phyloP scores from a whole-genome alignment of 1,139 yeast genomes.

The Scheffersomyces stambukii region DNA sequence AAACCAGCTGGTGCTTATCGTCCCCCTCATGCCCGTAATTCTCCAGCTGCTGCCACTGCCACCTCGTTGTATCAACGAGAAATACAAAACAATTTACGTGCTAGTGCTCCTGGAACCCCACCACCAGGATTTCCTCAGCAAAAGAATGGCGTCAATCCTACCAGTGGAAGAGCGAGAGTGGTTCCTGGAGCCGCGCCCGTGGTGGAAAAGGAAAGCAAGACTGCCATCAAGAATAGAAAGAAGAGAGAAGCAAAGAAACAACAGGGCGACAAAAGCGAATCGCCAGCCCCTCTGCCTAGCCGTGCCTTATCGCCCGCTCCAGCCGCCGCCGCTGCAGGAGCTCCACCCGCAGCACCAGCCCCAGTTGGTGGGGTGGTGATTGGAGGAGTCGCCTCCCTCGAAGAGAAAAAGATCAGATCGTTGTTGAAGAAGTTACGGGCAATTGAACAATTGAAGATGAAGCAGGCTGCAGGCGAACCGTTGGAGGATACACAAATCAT shows the following conservation, averaged over 20 bases:
- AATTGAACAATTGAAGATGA: conserved; percentile 81
- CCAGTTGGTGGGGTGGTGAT: conserved; percentile 32
- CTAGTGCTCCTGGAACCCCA: conserved; percentile 18
- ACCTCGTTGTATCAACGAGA: conserved; percentile 59
- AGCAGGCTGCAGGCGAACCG: conserved; percentile 78
- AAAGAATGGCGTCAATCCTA: too few species aligned
- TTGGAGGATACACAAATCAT: conserved; percentile 90
- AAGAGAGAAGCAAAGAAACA: conserved; percentile 67
- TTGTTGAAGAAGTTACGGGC: conserved; percentile 91
- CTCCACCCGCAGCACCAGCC: conserved; percentile 14
- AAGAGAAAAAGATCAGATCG: conserved; percentile 89
- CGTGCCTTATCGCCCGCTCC: conserved; percentile 15
- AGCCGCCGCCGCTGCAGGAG: conserved; percentile 14
- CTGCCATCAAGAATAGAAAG: conserved; percentile 73
- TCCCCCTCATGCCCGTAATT: conserved; percentile 88
- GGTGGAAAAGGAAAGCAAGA: conserved; percentile 46
- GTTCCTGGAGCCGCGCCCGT: conserved; percentile 47
- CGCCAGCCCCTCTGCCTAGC: conserved; percentile 10
- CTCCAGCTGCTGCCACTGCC: conserved; percentile 29
- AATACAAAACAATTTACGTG: conserved; percentile 27
- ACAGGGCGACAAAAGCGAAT: conserved; percentile 17
- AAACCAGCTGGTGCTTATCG: conserved; percentile 85
- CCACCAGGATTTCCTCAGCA: conserved; percentile 13
- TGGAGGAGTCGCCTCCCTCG: conserved; percentile 65
- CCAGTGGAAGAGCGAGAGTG: conserved; percentile 21